A percentile compares a stretch with the other conserved stretches of the same genome.
Conservation (phyloP, 768 basidiomycete genomes). For the Boletellus sp. region DNA sequence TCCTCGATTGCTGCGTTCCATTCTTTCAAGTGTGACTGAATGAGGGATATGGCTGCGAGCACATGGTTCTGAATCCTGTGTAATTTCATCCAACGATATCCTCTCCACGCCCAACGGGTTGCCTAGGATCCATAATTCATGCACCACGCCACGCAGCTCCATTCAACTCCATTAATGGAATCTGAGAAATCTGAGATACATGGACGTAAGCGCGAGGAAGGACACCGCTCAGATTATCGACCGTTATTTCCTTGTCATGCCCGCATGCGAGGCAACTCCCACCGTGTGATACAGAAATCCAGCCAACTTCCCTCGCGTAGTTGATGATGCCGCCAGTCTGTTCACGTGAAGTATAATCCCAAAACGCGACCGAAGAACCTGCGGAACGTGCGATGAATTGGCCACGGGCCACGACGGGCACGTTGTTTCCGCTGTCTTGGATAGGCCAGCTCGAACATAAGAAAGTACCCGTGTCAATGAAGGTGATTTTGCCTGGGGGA, state of each 20-base stretch:
- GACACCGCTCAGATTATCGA: background rate
- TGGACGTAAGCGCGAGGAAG: conserved; percentile 2
- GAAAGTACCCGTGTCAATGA: background rate
- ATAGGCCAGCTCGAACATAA: conserved; percentile 1
- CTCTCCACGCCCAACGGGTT: background rate
- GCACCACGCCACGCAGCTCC: background rate
- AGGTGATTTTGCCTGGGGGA: background rate
- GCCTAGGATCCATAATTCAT: background rate
- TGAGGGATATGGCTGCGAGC: background rate
- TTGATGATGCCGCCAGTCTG: background rate
- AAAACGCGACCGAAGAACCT: conserved; percentile 6
- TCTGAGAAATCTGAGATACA: background rate
- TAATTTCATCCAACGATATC: background rate
- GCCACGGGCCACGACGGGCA: background rate
- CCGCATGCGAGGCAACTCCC: conserved; percentile 10
- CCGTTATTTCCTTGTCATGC: background rate
- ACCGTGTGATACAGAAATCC: conserved; percentile 4
- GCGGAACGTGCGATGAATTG: background rate
- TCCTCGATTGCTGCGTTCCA: background rate
- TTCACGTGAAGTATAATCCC: conserved; percentile 3
- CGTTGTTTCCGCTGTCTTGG: background rate
- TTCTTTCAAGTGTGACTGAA: background rate
- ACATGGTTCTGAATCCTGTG: background rate
- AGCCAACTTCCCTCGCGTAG: background rate
- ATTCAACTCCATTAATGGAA: background rate